Percentiles rank a stretch among this genome's conserved stretches.
Evolutionary conservation across 2,329 filamentous ascomycete genomes (phyloP).

Genomic region (Neocatenulostroma microsporum): DNA sequence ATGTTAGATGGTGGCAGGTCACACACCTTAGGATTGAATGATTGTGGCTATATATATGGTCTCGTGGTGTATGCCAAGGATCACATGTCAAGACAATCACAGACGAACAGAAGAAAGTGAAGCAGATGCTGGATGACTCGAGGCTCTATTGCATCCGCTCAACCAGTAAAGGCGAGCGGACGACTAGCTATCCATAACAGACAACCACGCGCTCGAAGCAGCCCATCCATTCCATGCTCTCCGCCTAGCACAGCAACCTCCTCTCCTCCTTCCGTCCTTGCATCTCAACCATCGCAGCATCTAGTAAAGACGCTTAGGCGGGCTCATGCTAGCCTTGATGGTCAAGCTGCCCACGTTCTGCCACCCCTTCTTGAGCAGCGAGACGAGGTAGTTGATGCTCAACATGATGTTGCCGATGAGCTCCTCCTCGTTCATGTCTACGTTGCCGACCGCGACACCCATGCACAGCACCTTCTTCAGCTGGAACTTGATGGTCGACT

Average conservation of each 20-base stretch:
- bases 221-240: constrained; percentile 13
- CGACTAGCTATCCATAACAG: constrained; percentile 7
- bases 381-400: constrained; percentile 99
- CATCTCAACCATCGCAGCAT: constrained; percentile 11
- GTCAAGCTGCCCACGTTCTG: constrained; percentile 99
- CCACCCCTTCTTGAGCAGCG: constrained; percentile 99
- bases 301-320: constrained; percentile 96
- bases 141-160: constrained; percentile 23
- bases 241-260: constrained; percentile 5
- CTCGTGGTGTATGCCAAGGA: too few relatives aligned
- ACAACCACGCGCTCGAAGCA: constrained; percentile 21
- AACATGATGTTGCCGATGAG: constrained; percentile 98
- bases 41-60: too few relatives aligned
- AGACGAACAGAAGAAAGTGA: constrained; percentile 1
- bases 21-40: too few relatives aligned
- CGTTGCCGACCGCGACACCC: constrained; percentile 98
- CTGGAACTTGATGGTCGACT: constrained; percentile 99
- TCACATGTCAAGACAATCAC: neutral
- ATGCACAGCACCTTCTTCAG: constrained; percentile 99
- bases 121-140: constrained; percentile 19
- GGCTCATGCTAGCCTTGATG: constrained; percentile 99
- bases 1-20: too few relatives aligned
- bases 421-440: constrained; percentile 94
- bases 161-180: constrained; percentile 26
- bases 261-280: neutral